Evolutionary conservation across 805 yeast species (phyloP).

Genomic region (Diddensiella transvaalensis): DNA sequence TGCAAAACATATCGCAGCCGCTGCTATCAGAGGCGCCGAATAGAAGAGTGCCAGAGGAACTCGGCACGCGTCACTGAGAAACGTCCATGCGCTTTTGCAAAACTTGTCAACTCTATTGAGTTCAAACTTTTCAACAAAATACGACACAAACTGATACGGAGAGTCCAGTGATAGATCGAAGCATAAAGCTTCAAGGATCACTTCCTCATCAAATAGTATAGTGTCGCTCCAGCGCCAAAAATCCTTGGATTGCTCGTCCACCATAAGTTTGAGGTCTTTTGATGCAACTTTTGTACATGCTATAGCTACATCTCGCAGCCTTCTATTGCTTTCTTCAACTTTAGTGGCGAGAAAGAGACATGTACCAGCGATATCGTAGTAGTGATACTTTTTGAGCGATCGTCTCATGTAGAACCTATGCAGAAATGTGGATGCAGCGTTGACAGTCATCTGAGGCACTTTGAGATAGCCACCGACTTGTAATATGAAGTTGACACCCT

Average conservation of each 20-base stretch:
- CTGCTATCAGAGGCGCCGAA: slow-evolving; percentile 35
- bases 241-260: slow-evolving; percentile 45
- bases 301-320: slow-evolving; percentile 47
- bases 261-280: slow-evolving; percentile 38
- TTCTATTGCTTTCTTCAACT: slow-evolving; percentile 49
- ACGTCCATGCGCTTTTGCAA: slow-evolving; percentile 35
- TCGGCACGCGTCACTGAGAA: slow-evolving; percentile 38
- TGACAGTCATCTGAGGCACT: slow-evolving; percentile 45
- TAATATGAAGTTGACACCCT: slow-evolving; percentile 47
- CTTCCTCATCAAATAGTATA: slow-evolving; percentile 44
- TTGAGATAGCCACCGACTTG: slow-evolving; percentile 43
- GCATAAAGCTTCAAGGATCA: slow-evolving; percentile 43
- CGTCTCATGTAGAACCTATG: slow-evolving; percentile 52
- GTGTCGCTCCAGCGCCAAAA: slow-evolving; percentile 51
- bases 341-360: slow-evolving; percentile 51
- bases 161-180: slow-evolving; percentile 46
- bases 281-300: slow-evolving; percentile 47
- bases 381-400: slow-evolving; percentile 42
- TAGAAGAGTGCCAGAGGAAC: slow-evolving; percentile 34
- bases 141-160: slow-evolving; percentile 34
- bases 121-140: slow-evolving; percentile 21
- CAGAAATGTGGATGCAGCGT: slow-evolving; percentile 46
- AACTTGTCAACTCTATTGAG: slow-evolving; percentile 22
- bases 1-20: slow-evolving; percentile 38
- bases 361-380: slow-evolving; percentile 50